Evolutionary conservation across 371 early-diverging fungal species (phyloP).

Genomic region (Rhizopus sp.): DNA sequence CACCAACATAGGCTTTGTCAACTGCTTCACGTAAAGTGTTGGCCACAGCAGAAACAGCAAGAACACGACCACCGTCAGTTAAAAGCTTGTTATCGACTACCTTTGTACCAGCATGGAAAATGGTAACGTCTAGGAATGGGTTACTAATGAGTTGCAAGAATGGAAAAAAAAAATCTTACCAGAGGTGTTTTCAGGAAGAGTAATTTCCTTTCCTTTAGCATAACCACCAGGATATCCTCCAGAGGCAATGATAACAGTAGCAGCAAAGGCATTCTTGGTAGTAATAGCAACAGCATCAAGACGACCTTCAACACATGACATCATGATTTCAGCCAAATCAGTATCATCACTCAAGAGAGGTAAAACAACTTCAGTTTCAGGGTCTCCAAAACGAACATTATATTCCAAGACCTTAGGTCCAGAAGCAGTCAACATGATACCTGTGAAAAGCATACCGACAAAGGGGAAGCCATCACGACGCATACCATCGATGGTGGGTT

Average conservation of each 20-base stretch:
- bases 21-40: constrained; percentile 74
- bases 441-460: constrained; percentile 96
- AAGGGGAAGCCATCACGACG: constrained; percentile 93
- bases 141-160: neutral
- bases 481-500: constrained; percentile 95
- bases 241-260: constrained; percentile 91
- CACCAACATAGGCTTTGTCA: constrained; percentile 72
- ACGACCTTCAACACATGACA: constrained; percentile 88
- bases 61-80: constrained; percentile 95
- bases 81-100: constrained; percentile 58
- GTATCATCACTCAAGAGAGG: constrained; percentile 83
- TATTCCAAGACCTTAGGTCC: constrained; percentile 96
- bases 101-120: constrained; percentile 95
- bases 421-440: constrained; percentile 88
- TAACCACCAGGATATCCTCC: constrained; percentile 93
- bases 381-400: constrained; percentile 97
- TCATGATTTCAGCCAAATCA: constrained; percentile 86
- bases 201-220: constrained; percentile 79
- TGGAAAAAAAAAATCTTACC: constrained; percentile 8
- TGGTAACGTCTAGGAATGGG: constrained; percentile 52
- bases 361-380: constrained; percentile 95
- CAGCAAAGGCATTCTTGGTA: constrained; percentile 76
- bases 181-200: constrained; percentile 43
- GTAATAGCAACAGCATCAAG: constrained; percentile 84
- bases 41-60: constrained; percentile 87